Evolutionary conservation across 148 eudicot species (phyloP).

Genomic region (Spergularia bocconei): DNA sequence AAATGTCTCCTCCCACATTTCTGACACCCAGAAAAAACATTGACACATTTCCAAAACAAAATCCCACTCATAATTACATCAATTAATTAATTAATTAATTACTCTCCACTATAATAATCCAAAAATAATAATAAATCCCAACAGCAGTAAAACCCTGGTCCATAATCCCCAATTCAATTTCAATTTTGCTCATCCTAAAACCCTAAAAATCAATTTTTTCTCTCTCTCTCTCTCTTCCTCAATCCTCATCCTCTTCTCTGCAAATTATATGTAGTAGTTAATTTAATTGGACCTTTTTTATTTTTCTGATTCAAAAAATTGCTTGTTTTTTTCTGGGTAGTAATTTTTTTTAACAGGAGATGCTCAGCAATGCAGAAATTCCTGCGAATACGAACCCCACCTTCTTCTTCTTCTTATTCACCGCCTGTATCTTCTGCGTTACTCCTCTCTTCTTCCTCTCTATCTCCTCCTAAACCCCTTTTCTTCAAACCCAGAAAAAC

Average conservation of each 20-base stretch:
- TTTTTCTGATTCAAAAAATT: not conserved
- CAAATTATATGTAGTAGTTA: too few relatives aligned
- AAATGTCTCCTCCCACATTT: too few relatives aligned
- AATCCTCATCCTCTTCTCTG: conserved; percentile 7
- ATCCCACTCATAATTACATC: too few relatives aligned
- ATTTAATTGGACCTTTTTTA: not conserved
- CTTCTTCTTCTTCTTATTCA: conserved; percentile 7
- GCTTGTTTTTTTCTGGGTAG: conserved; percentile 33
- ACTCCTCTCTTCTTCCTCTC: conserved; percentile 23
- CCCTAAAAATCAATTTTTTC: conserved; percentile 6
- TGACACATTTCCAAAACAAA: too few relatives aligned
- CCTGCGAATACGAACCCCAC: conserved; percentile 43
- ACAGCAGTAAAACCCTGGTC: not conserved
- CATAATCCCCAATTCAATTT: not conserved
- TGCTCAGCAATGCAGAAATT: conserved; percentile 66
- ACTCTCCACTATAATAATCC: not conserved
- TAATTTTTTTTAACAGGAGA: not conserved
- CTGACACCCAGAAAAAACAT: too few relatives aligned
- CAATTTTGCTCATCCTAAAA: not conserved
- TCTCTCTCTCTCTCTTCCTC: not conserved
- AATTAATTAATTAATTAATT: too few relatives aligned
- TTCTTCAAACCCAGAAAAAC: not conserved
- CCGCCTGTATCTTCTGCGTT: conserved; percentile 32
- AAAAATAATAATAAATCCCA: not conserved
- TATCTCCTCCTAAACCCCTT: conserved; percentile 18